Percentiles rank a stretch among this genome's conserved stretches.
These are phyloP conservation scores for Hypoxylon sp. DNA, from an alignment of 2,329 filamentous ascomycete species.

Conservation along the genomic window DNA sequence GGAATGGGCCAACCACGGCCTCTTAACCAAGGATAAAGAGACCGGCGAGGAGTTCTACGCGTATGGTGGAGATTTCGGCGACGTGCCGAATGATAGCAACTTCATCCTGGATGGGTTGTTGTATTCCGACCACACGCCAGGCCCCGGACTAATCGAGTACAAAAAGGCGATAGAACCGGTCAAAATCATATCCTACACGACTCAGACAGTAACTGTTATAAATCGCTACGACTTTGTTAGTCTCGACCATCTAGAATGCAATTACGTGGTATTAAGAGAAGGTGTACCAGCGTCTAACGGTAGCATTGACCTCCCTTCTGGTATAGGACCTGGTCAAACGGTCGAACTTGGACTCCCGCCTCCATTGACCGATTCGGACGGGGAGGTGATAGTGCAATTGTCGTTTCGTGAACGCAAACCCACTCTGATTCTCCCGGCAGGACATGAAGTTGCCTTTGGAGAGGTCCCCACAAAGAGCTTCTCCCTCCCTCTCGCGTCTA, in stretches of 20 bases:
- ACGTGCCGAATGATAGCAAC: slow-evolving; percentile 67
- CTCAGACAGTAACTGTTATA: slow-evolving; percentile 49
- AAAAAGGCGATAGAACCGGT: slow-evolving; percentile 64
- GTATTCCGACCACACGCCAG: slow-evolving; percentile 61
- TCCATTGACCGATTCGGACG: slow-evolving; percentile 4
- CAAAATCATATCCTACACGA: slow-evolving; percentile 55
- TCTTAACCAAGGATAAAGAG: slow-evolving; percentile 58
- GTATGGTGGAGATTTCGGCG: slow-evolving; percentile 69
- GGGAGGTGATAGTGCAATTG: slow-evolving; percentile 48
- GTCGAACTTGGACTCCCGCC: slow-evolving; percentile 44
- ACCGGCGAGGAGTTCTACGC: slow-evolving; percentile 62
- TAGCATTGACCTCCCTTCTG: slow-evolving; percentile 45
- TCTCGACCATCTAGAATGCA: slow-evolving; percentile 56
- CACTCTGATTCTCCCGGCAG: slow-evolving; percentile 43
- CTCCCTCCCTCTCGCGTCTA: background rate
- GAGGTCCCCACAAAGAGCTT: slow-evolving; percentile 43
- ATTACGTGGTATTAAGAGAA: slow-evolving; percentile 48
- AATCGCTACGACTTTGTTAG: slow-evolving; percentile 59
- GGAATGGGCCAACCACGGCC: slow-evolving; percentile 69
- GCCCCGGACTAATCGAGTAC: slow-evolving; percentile 58
- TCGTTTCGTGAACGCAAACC: slow-evolving; percentile 46
- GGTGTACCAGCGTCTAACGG: slow-evolving; percentile 46
- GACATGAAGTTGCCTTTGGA: slow-evolving; percentile 50
- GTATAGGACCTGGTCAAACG: slow-evolving; percentile 47
- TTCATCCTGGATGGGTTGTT: slow-evolving; percentile 67